These are phyloP conservation scores for Hyphopichia fennica DNA, from an alignment of 1,139 yeast genomes.

Conservation along the genomic window DNA sequence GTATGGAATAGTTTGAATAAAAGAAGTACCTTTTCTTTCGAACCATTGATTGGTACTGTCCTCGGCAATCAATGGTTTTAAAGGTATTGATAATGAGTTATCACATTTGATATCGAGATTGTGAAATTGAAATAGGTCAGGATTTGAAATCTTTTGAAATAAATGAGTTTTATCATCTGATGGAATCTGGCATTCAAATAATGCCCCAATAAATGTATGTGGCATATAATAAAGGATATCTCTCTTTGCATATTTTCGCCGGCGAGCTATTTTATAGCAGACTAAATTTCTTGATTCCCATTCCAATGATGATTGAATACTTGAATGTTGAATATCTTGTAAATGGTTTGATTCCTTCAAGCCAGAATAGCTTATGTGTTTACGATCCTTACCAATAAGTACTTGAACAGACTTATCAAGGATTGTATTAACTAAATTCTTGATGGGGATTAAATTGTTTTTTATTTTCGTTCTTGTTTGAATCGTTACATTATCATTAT, in stretches of 20 bases:
- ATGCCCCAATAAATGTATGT: conserved; percentile 63
- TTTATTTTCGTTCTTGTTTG: conserved; percentile 2
- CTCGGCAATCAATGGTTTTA: conserved; percentile 63
- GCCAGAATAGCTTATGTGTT: conserved; percentile 24
- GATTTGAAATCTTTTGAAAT: conserved; percentile 14
- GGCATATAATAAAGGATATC: conserved; percentile 55
- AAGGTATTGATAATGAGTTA: conserved; percentile 38
- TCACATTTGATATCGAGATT: conserved; percentile 35
- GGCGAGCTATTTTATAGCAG: conserved; percentile 65
- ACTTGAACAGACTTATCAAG: conserved; percentile 23
- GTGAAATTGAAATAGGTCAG: conserved; percentile 14
- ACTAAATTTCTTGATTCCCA: conserved; percentile 36
- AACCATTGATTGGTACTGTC: conserved; percentile 51
- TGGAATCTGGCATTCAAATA: conserved; percentile 53
- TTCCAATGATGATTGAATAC: conserved; percentile 24
- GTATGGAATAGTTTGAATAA: conserved; percentile 56
- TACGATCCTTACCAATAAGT: conserved; percentile 15
- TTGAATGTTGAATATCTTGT: conserved; percentile 19
- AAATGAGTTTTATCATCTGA: conserved; percentile 18
- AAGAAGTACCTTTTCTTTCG: conserved; percentile 21
- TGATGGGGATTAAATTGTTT: conserved; percentile 1
- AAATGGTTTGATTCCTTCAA: conserved; percentile 17
- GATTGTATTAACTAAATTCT: conserved; percentile 13
- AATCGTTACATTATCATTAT: background rate
- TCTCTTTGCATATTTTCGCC: conserved; percentile 57